Conservation (phyloP, 2,329 filamentous ascomycete genomes). For the Penicillium sp. region DNA sequence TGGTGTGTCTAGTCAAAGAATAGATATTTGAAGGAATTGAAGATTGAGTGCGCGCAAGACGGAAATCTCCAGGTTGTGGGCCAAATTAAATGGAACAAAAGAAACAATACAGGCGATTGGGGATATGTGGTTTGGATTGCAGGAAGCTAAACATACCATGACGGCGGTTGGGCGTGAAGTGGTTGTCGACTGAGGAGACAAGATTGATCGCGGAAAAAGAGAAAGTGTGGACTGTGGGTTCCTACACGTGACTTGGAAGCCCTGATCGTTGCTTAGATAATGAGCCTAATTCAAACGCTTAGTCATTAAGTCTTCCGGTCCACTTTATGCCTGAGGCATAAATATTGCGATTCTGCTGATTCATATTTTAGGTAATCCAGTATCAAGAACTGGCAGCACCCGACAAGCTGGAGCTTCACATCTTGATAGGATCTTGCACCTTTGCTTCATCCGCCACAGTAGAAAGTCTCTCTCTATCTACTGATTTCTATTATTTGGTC, state of each 20-base stretch:
- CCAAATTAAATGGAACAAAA: background rate
- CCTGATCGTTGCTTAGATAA: constrained; percentile 2
- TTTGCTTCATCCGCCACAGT: constrained; percentile 11
- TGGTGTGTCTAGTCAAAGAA: constrained; percentile 9
- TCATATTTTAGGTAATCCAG: constrained; percentile 1
- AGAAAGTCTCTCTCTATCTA: constrained; percentile 21
- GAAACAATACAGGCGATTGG: background rate
- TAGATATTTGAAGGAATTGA: constrained; percentile 5
- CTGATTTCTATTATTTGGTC: constrained; percentile 23
- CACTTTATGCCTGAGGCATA: background rate
- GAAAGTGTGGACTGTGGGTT: constrained; percentile 32
- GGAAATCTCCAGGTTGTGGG: background rate
- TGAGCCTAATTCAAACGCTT: background rate
- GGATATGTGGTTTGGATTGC: background rate
- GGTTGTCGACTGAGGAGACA: constrained; percentile 31
- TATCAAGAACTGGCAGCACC: constrained; percentile 7
- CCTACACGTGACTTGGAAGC: constrained; percentile 6
- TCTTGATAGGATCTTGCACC: constrained; percentile 13
- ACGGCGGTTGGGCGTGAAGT: constrained; percentile 40
- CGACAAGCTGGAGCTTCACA: constrained; percentile 17
- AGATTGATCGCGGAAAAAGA: constrained; percentile 25
- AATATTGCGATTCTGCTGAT: background rate
- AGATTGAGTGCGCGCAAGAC: constrained; percentile 2
- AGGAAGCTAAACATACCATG: constrained; percentile 39
- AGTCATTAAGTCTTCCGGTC: background rate